These are phyloP conservation scores for Hypholoma sublateritium DNA, from an alignment of 768 basidiomycete species.

Conservation along the genomic window DNA sequence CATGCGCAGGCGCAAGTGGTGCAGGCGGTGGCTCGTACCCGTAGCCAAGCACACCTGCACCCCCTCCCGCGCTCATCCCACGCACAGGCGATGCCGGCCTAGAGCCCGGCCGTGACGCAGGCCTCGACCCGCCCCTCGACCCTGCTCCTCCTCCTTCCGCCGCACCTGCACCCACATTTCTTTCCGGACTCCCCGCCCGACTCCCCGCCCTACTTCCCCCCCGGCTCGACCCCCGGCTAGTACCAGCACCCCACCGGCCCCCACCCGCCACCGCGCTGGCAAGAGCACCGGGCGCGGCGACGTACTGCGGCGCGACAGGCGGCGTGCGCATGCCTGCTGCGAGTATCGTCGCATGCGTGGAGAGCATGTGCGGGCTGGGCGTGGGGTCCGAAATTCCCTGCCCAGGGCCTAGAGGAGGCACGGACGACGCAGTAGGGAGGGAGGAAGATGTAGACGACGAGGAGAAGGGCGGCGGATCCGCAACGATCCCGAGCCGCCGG, in stretches of 20 bases:
- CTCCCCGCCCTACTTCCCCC: conserved; percentile 17
- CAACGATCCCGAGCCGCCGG: conserved; percentile 1
- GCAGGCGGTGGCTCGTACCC: conserved; percentile 14
- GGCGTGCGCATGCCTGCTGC: conserved; percentile 12
- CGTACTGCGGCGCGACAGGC: conserved; percentile 15
- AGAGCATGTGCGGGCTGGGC: neutral
- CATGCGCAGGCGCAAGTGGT: neutral
- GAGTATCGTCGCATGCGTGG: neutral
- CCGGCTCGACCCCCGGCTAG: conserved; percentile 18
- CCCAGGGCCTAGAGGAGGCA: too few relatives aligned
- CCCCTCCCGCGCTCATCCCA: neutral
- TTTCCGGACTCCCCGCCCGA: conserved; percentile 19
- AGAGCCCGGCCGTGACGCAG: neutral
- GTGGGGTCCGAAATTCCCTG: neutral
- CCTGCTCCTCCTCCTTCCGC: neutral
- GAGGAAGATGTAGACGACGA: too few relatives aligned
- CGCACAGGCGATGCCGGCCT: conserved; percentile 8
- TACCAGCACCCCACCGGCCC: neutral
- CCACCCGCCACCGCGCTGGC: neutral
- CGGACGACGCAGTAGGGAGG: too few relatives aligned
- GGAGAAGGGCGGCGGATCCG: too few relatives aligned
- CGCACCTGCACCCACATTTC: neutral
- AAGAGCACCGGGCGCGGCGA: conserved; percentile 3
- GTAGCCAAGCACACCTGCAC: conserved; percentile 11
- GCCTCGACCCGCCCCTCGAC: neutral